Evolutionary conservation across 352 stramenopile genomes (phyloP), one percentile per base, ranked within the genome.

Genomic region (Pythium phragmiticola): DNA sequence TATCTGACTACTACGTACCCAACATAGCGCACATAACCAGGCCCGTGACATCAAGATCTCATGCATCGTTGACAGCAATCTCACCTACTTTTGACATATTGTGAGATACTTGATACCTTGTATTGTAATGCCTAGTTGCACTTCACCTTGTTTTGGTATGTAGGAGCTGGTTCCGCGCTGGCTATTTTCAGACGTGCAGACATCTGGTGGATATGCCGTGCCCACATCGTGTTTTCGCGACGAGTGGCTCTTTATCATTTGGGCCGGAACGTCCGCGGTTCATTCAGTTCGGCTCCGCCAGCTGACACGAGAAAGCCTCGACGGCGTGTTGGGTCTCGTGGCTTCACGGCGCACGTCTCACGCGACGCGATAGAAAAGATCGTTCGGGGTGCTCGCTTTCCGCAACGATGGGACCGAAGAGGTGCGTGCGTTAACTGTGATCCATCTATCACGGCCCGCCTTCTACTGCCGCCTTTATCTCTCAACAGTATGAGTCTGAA

Each of bases 351-450:
- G 3, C 34, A 39, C 34, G 34, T 39, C 34, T 39, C 34, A 46
- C 41, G 41, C 41, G 41, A 11, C 11, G 41, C 41, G 3, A 9
- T 21, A 46, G 19, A 7, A 7, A 46, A 7, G 41, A 46, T 46
- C 41, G 41, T 46, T 46, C 41, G 0, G 9, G 16, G 41, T 30
- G 13, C 43, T 17, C 19, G 43, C 26, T 26, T 30, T 50, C 43
- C 46, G 14, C 17, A 2, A 7, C 39, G 39, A 85, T 85, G 76
- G 76, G 74, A 1, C 76, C 76, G 19, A 85, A 85, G 64, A 79
- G 70, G 74, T 74, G 28, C 51, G 60, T 50, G 9, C 6, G 26
- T 30, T 30, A 30, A 30, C 26, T 13, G 12, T 23, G 14, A 6
- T n/a, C 13, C 39, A 46, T 39, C 34, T 13, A 13, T 39, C 34